A percentile compares a stretch with the other conserved stretches of the same genome.
Conservation (phyloP, 768 basidiomycete genomes). For the Calocybe cyanea region DNA sequence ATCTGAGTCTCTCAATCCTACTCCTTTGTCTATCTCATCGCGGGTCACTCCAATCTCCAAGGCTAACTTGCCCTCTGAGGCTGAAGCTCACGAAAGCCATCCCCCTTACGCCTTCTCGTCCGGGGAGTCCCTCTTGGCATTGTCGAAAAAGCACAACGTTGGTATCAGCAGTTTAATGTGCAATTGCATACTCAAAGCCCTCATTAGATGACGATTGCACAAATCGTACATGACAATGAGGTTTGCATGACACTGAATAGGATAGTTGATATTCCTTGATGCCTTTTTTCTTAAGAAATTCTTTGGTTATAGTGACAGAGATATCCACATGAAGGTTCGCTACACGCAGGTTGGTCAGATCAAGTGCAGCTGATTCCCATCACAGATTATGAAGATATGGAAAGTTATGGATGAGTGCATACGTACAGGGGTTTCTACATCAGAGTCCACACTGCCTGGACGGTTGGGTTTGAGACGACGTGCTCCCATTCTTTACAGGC, state of each 20-base stretch:
- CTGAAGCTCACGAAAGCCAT: slow-evolving; percentile 31
- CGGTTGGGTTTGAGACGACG: slow-evolving; percentile 72
- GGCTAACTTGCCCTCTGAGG: neutral
- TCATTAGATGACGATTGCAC: slow-evolving; percentile 83
- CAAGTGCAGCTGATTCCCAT: neutral
- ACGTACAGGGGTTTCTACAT: slow-evolving; percentile 74
- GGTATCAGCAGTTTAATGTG: slow-evolving; percentile 22
- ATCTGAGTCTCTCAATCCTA: slow-evolving; percentile 28
- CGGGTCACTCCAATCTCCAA: neutral
- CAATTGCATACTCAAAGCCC: slow-evolving; percentile 7
- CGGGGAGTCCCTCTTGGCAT: slow-evolving; percentile 66
- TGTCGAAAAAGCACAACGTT: slow-evolving; percentile 81
- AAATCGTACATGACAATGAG: slow-evolving; percentile 93
- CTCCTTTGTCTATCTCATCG: neutral
- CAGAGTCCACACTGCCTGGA: slow-evolving; percentile 83
- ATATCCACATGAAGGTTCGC: slow-evolving; percentile 68
- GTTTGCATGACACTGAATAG: slow-evolving; percentile 20
- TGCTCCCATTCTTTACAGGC: slow-evolving; percentile 84
- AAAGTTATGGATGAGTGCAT: slow-evolving; percentile 92
- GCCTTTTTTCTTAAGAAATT: slow-evolving; percentile 31
- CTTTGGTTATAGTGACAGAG: slow-evolving; percentile 72
- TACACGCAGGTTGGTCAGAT: neutral
- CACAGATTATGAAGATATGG: slow-evolving; percentile 76
- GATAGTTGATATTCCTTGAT: neutral
- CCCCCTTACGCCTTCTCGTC: slow-evolving; percentile 85